These are phyloP conservation scores for Dissoconium aciculare DNA, from an alignment of 2,329 filamentous ascomycete species.

Conservation along the genomic window DNA sequence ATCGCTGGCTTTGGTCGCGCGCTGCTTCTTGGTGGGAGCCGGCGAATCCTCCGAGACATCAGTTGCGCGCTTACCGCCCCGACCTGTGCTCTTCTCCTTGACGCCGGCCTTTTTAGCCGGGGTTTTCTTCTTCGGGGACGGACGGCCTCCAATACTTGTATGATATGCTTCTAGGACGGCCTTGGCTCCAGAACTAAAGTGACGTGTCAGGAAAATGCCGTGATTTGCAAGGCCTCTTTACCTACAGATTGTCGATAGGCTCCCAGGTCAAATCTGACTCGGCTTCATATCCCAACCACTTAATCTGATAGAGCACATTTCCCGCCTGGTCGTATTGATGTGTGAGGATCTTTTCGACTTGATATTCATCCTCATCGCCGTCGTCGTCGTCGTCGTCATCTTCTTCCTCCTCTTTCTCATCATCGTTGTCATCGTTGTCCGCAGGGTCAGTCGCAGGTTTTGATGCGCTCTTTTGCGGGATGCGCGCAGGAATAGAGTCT, in stretches of 20 bases:
- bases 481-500: slow-evolving; percentile 18
- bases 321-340: slow-evolving; percentile 48
- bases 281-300: slow-evolving; percentile 66
- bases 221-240: slow-evolving; percentile 1
- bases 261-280: slow-evolving; percentile 65
- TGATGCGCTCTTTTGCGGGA: slow-evolving; percentile 5
- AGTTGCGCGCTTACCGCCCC: slow-evolving; percentile 11
- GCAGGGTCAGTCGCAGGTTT: slow-evolving; percentile 4
- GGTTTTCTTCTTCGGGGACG: slow-evolving; percentile 25
- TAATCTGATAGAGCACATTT: slow-evolving; percentile 50
- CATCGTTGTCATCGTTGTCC: slow-evolving; percentile 16
- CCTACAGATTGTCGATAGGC: slow-evolving; percentile 55
- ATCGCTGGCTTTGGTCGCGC: slow-evolving; percentile 15
- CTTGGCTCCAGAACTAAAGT: slow-evolving; percentile 22
- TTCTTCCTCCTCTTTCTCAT: slow-evolving; percentile 19
- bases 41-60: slow-evolving; percentile 16
- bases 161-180: slow-evolving; percentile 53
- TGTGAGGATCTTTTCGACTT: slow-evolving; percentile 57
- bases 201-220: slow-evolving; percentile 1
- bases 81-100: slow-evolving; percentile 11
- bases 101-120: slow-evolving; percentile 17
- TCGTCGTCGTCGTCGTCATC: slow-evolving; percentile 28
- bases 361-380: slow-evolving; percentile 43
- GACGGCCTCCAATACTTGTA: slow-evolving; percentile 46
- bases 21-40: slow-evolving; percentile 15